Evolutionary conservation across 345 rosid genomes (phyloP).

Genomic region (Carallia brachiata): DNA sequence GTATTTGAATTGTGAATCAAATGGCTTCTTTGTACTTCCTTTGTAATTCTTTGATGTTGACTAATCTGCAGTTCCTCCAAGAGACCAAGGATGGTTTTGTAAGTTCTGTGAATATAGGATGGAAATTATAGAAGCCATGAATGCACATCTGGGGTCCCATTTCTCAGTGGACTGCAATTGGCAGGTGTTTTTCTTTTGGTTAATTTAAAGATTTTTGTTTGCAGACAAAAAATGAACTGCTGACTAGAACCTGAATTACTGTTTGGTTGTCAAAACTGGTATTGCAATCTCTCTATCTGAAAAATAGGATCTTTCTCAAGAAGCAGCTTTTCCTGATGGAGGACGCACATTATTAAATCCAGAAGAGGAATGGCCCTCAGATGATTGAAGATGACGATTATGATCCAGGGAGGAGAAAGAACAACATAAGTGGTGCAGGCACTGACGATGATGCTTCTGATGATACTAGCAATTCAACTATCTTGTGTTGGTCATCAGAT

Average conservation of each 20-base stretch:
- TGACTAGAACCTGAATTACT: slow-evolving; percentile 5
- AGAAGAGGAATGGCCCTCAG: slow-evolving; percentile 93
- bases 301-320: slow-evolving; percentile 76
- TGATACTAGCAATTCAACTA: slow-evolving; percentile 50
- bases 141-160: slow-evolving; percentile 87
- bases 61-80: slow-evolving; percentile 77
- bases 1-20: slow-evolving; percentile 4
- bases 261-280: slow-evolving; percentile 19
- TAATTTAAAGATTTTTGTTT: slow-evolving; percentile 6
- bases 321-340: slow-evolving; percentile 64
- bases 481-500: slow-evolving; percentile 82
- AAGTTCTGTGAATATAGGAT: slow-evolving; percentile 84
- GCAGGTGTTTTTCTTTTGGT: slow-evolving; percentile 53
- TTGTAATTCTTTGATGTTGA: background rate
- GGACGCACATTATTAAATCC: slow-evolving; percentile 48
- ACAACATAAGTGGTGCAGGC: slow-evolving; percentile 44
- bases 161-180: slow-evolving; percentile 65
- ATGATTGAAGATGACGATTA: slow-evolving; percentile 90
- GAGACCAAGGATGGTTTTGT: slow-evolving; percentile 98
- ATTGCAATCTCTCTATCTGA: background rate
- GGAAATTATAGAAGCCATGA: slow-evolving; percentile 83
- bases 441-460: slow-evolving; percentile 47
- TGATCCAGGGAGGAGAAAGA: slow-evolving; percentile 70
- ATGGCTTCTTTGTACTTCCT: slow-evolving; percentile 19
- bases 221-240: background rate